Evolutionary conservation across 768 basidiomycete species (phyloP).

Genomic region (Chalciporus sphaerocephalus): DNA sequence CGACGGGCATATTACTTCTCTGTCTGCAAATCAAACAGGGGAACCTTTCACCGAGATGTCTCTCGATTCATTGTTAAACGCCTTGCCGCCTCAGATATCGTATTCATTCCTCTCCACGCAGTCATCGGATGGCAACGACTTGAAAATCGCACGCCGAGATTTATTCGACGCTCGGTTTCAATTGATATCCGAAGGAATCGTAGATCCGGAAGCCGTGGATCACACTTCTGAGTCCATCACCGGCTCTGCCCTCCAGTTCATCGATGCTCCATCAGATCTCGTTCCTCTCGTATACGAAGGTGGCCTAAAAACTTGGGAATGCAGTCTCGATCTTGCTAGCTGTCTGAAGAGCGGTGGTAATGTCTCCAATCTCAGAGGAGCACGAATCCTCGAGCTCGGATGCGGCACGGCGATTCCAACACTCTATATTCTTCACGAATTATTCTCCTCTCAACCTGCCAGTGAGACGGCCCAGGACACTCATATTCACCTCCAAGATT

Average conservation of each 20-base stretch:
- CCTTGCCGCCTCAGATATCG: slow-evolving; percentile 69
- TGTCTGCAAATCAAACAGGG: not conserved
- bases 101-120: slow-evolving; percentile 69
- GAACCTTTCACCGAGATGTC: slow-evolving; percentile 28
- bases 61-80: slow-evolving; percentile 44
- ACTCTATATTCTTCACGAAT: slow-evolving; percentile 59
- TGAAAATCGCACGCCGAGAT: slow-evolving; percentile 69
- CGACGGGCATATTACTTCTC: not conserved
- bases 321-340: slow-evolving; percentile 79
- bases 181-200: slow-evolving; percentile 58
- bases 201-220: slow-evolving; percentile 26
- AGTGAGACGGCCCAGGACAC: slow-evolving; percentile 31
- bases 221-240: slow-evolving; percentile 10
- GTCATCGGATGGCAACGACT: slow-evolving; percentile 30
- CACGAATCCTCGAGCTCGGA: slow-evolving; percentile 77
- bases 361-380: slow-evolving; percentile 37
- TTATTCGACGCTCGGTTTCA: slow-evolving; percentile 97
- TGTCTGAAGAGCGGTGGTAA: slow-evolving; percentile 44
- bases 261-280: slow-evolving; percentile 85
- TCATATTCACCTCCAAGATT: slow-evolving; percentile 82
- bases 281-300: slow-evolving; percentile 93
- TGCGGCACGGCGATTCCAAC: slow-evolving; percentile 91
- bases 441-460: slow-evolving; percentile 42
- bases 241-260: slow-evolving; percentile 49
- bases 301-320: slow-evolving; percentile 97